phyloP scores from a whole-genome alignment of 371 early-diverging fungal genomes.

The Apophysomyces trapeziformis region DNA sequence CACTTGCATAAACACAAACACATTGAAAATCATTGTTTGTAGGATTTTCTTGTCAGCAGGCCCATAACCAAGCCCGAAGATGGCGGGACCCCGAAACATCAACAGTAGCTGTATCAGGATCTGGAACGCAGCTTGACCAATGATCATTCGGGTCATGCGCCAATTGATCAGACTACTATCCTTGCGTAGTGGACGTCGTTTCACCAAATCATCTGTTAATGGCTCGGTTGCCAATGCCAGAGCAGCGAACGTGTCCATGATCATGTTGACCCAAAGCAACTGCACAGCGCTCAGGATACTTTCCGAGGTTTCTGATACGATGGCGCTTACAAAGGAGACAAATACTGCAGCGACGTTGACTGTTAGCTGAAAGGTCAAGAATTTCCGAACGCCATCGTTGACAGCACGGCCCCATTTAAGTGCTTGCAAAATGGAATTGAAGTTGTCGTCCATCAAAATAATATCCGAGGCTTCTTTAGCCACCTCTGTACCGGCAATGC shows the following conservation, averaged over 20 bases:
- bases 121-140: slow-evolving; percentile 73
- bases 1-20: slow-evolving; percentile 74
- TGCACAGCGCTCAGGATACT: slow-evolving; percentile 95
- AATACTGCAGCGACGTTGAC: slow-evolving; percentile 87
- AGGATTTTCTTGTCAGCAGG: slow-evolving; percentile 25
- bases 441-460: slow-evolving; percentile 92
- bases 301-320: slow-evolving; percentile 90
- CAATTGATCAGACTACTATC: slow-evolving; percentile 65
- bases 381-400: slow-evolving; percentile 88
- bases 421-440: slow-evolving; percentile 82
- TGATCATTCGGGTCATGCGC: slow-evolving; percentile 60
- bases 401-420: slow-evolving; percentile 93
- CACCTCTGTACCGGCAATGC: slow-evolving; percentile 92
- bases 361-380: slow-evolving; percentile 94
- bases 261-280: slow-evolving; percentile 95
- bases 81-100: slow-evolving; percentile 26
- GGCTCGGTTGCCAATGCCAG: slow-evolving; percentile 96
- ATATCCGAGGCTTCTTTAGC: slow-evolving; percentile 93
- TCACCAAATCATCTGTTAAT: slow-evolving; percentile 82
- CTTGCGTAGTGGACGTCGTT: slow-evolving; percentile 27
- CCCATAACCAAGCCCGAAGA: slow-evolving; percentile 35
- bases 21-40: slow-evolving; percentile 71
- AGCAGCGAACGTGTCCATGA: slow-evolving; percentile 96
- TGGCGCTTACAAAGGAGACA: slow-evolving; percentile 89
- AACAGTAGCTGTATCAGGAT: slow-evolving; percentile 54